Percentiles rank a stretch among this genome's conserved stretches.
Evolutionary conservation across 2,329 filamentous ascomycete genomes (phyloP).

Genomic region (Thielaviopsis musarum): DNA sequence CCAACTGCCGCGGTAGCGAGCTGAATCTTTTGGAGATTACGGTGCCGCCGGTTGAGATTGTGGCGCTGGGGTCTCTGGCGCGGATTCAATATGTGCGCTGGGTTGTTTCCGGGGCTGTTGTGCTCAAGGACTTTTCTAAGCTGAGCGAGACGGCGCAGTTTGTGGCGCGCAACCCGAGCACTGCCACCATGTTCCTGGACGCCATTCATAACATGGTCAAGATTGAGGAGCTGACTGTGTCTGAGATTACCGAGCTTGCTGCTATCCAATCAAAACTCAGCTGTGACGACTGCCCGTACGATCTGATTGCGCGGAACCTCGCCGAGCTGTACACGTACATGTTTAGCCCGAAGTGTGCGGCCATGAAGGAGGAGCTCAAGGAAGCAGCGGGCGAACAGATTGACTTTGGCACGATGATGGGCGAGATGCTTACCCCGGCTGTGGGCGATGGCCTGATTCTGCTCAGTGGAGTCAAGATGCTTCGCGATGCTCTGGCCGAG

Average conservation of each 20-base stretch:
- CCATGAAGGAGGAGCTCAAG: background rate
- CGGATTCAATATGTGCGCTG: slow-evolving; percentile 11
- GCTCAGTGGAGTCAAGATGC: slow-evolving; percentile 10
- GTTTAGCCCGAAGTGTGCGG: slow-evolving; percentile 6
- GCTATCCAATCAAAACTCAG: background rate
- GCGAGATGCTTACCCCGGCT: slow-evolving; percentile 4
- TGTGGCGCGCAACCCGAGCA: slow-evolving; percentile 6
- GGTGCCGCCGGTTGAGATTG: background rate
- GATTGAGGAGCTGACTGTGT: slow-evolving; percentile 1
- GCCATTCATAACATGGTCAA: slow-evolving; percentile 5
- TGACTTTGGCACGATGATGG: slow-evolving; percentile 4
- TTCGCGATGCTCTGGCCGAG: slow-evolving; percentile 5
- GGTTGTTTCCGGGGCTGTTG: slow-evolving; percentile 2
- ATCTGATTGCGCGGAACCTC: slow-evolving; percentile 7
- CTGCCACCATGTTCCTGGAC: slow-evolving; percentile 4
- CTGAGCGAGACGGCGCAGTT: background rate
- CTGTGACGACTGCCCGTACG: slow-evolving; percentile 7
- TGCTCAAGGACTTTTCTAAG: background rate
- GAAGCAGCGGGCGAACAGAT: background rate
- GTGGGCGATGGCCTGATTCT: slow-evolving; percentile 6
- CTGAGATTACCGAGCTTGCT: slow-evolving; percentile 3
- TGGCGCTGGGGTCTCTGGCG: slow-evolving; percentile 6
- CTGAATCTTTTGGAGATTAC: background rate
- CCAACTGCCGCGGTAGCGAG: background rate
- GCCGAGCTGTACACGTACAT: slow-evolving; percentile 8